Base-by-base conservation (phyloP, 2,329 filamentous ascomycete genomes). In the Aspergillus nomiae region DNA sequence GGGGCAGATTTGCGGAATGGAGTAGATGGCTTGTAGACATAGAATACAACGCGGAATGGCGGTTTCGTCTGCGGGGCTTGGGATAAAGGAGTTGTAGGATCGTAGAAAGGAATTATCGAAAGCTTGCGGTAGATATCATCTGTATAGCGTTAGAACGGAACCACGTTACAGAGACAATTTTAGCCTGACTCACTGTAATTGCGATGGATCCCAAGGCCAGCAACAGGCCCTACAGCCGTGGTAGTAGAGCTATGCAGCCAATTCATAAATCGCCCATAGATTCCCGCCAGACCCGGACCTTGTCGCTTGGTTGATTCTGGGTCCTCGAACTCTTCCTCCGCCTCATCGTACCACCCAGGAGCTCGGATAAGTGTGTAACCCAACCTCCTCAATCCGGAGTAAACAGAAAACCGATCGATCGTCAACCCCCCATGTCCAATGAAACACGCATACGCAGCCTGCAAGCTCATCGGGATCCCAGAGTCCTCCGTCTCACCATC, bases 401-500 rank as follows among this genome's bases (percentile, higher is more conserved):
- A 99, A 32, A 98, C 94, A 56, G 91, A 91, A 71, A 92, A 98
- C 72, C 92, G 88, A 69, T 96, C 92, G 63, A 97, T 81, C 0
- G 85, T 87, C 67, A 89, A 69, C 11, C 83, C 84, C 32, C 79
- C 89, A 28, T 86, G 82, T 1, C 92, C 92, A 67, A 97, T 86
- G 59, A 97, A 88, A 26, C 92, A 85, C 6, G 94, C 87, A 81
- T 98, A 98, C 0, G 93, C 93, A 7, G 91, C 94, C 76, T 98
- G 92, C 45, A 98, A 80, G 77, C 92, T 96, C 82, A 99, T 89
- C 0, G 94, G 93, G n/a, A 95, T 77, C 0, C 90, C 90, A 4
- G 84, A 80, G 8, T 88, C 85, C 62, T 85, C 83, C 41, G 87
- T 81, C 34, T 71, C 68, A 7, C 73, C 74, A 7, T 76, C 73